Base-by-base conservation (phyloP, 352 stramenopile species). In the Peronospora farinosa region DNA sequence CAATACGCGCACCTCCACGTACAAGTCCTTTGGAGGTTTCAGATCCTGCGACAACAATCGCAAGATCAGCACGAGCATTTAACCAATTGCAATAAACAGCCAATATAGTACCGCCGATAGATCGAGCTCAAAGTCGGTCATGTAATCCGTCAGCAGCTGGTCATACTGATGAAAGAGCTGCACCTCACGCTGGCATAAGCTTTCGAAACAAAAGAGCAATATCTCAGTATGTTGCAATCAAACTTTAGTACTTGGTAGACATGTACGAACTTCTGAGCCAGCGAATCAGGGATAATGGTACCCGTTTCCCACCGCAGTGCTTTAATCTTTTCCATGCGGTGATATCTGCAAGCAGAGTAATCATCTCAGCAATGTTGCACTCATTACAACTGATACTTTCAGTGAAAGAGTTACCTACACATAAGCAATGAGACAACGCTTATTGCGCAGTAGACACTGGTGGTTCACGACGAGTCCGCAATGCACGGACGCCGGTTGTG, bases 111-210 rank as follows among this genome's bases (percentile, higher is more conserved):
- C 85, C 47, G 86, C 74, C 6, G 82, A 83, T 21, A 95, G 65
- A 33, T 95, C 86, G 40, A 95, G 74, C 41, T 92, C 80, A 52
- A 95, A 89, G 42, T 84, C 71, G 28, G 79, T 55, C 84, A 95
- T 95, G 68, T 95, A 96, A 40, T 92, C 72, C 28, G 82, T 95
- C 15, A 96, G 72, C 19, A 95, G 62, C 63, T 94, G 77, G 65
- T 96, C 88, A 66, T 96, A 96, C 38, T 70, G 66, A 60, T 95
- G 84, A 62, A 96, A 95, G 56, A 96, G 93, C 54, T 96, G 81
- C 45, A 90, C 68, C 54, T 96, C 88, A 21, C 67, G 69, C 39
- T 81, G 72, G 47, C 78, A 88, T 37, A 96, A 64, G 37, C 84
- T 96, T 57, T 7, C 40, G 33, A 32, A 47, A 15, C 21, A 36